A percentile compares a stretch with the other conserved stretches of the same genome.
These are phyloP conservation scores for Populus alba DNA, from an alignment of 345 rosid species.

Conservation along the genomic window DNA sequence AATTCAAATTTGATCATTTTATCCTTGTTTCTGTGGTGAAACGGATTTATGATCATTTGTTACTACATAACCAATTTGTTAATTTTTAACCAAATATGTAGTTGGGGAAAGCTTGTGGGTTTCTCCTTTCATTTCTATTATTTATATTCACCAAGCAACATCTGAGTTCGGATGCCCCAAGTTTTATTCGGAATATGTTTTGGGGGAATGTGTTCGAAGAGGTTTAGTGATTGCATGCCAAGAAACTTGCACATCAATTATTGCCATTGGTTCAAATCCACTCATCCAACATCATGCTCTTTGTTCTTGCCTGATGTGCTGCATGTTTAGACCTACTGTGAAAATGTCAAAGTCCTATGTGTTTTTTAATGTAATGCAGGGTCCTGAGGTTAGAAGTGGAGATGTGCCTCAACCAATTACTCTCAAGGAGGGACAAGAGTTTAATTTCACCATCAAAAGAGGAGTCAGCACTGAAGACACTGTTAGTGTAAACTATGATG, in stretches of 20 bases:
- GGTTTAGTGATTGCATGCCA: not conserved
- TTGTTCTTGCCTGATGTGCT: slow-evolving; percentile 1
- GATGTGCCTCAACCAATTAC: slow-evolving; percentile 83
- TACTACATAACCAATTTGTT: not conserved
- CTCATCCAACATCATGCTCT: not conserved
- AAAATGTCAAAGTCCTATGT: not conserved
- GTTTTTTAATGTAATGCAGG: slow-evolving; percentile 42
- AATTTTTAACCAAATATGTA: not conserved
- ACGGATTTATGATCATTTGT: not conserved
- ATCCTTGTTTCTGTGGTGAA: not conserved
- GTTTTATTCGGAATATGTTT: not conserved
- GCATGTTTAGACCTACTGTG: not conserved
- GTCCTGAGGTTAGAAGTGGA: slow-evolving; percentile 99
- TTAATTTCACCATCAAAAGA: slow-evolving; percentile 79
- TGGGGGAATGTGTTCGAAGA: not conserved
- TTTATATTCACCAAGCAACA: not conserved
- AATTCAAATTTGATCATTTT: not conserved
- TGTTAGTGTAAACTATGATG: slow-evolving; percentile 92
- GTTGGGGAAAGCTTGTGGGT: not conserved
- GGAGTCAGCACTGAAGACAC: slow-evolving; percentile 73
- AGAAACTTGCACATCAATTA: not conserved
- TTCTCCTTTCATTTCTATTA: not conserved
- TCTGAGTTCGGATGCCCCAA: not conserved
- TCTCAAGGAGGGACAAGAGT: slow-evolving; percentile 79
- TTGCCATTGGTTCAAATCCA: not conserved